Evolutionary conservation across 1,284 basidiomycete species (phyloP).

Genomic region (Ceratobasidium papillatum): DNA sequence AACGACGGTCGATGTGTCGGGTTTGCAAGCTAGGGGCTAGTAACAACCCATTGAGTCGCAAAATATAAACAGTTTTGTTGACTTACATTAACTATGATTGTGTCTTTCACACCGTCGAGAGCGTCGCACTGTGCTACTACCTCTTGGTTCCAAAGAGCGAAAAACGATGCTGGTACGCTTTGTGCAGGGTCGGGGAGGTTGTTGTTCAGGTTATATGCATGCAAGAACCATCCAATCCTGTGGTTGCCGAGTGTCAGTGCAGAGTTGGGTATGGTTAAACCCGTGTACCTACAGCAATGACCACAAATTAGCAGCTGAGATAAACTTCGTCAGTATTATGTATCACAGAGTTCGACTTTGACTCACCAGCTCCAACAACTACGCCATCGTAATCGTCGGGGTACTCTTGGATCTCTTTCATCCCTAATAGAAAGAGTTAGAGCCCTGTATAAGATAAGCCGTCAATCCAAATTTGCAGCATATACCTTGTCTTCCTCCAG

Average conservation of each 20-base stretch:
- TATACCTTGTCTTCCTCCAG: conserved; percentile 30
- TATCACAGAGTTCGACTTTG: background rate
- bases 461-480: too few relatives aligned
- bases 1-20: background rate
- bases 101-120: conserved; percentile 1
- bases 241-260: background rate
- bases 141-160: background rate
- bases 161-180: conserved; percentile 7
- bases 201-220: conserved; percentile 2
- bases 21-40: conserved; percentile 5
- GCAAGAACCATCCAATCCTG: conserved; percentile 6
- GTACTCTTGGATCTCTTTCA: conserved; percentile 22
- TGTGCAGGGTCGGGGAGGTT: background rate
- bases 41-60: background rate
- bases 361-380: conserved; percentile 10
- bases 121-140: conserved; percentile 12
- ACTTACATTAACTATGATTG: conserved; percentile 12
- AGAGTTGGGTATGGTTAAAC: background rate
- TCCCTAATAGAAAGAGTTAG: background rate
- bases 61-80: too few relatives aligned
- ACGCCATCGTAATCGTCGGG: conserved; percentile 28
- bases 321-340: background rate
- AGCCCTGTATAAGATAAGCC: background rate
- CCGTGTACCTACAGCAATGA: background rate
- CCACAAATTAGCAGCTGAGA: conserved; percentile 20